phyloP scores from a whole-genome alignment of 2,329 filamentous ascomycete species.

The Tolypocladium sp. region DNA sequence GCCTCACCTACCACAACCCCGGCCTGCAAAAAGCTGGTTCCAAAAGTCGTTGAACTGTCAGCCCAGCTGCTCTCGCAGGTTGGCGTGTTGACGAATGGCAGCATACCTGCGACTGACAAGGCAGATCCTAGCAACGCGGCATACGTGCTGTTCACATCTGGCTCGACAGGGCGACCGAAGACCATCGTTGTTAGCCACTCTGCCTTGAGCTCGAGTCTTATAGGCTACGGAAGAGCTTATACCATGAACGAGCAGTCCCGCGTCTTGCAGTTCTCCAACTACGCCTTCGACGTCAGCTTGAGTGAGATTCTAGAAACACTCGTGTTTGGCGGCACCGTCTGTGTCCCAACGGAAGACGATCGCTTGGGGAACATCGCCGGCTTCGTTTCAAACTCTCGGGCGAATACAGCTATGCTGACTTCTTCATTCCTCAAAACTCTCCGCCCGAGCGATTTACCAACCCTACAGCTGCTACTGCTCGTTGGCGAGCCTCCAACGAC shows the following conservation, averaged over 20 bases:
- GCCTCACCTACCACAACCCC: not conserved
- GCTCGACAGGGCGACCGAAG: conserved; percentile 14
- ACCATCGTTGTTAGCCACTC: conserved; percentile 12
- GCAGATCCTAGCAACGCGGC: conserved; percentile 4
- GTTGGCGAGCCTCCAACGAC: conserved; percentile 6
- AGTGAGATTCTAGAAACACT: not conserved
- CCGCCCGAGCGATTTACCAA: conserved; percentile 4
- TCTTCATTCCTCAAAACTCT: conserved; percentile 6
- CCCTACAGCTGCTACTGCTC: conserved; percentile 6
- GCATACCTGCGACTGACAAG: not conserved
- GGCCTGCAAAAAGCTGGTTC: not conserved
- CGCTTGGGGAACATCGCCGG: not conserved
- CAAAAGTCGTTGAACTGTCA: not conserved
- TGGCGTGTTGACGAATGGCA: not conserved
- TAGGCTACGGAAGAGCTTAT: conserved; percentile 3
- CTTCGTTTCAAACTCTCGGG: not conserved
- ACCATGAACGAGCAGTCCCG: not conserved
- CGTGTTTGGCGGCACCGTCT: not conserved
- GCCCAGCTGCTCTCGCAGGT: not conserved
- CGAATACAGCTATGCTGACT: conserved; percentile 3
- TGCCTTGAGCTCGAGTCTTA: conserved; percentile 2
- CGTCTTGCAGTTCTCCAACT: not conserved
- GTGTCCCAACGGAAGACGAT: not conserved
- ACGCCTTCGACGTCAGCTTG: not conserved
- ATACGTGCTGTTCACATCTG: conserved; percentile 15